A percentile compares a stretch with the other conserved stretches of the same genome.
Evolutionary conservation across 148 eudicot species (phyloP).

Genomic region (Nepenthes gracilis): DNA sequence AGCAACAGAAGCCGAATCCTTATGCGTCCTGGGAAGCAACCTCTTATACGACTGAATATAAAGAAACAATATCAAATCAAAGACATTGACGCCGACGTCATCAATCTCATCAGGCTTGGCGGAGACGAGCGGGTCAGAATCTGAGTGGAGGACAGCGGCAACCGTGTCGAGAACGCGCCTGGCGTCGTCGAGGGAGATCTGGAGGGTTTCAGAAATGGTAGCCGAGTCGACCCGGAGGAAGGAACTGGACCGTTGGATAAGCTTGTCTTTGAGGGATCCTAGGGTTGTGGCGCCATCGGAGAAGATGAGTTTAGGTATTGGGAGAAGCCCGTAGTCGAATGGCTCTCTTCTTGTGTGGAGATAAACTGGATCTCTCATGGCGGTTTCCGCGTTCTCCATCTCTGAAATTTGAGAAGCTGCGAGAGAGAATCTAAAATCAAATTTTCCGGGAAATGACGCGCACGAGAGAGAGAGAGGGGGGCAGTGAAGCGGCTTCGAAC

Average conservation of each 20-base stretch:
- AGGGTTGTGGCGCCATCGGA: constrained; percentile 57
- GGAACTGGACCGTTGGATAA: constrained; percentile 21
- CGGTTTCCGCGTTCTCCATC: not conserved
- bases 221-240: constrained; percentile 27
- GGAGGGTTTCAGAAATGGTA: constrained; percentile 39
- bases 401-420: too few relatives aligned
- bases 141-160: constrained; percentile 38
- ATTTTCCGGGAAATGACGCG: too few relatives aligned
- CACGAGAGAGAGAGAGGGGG: too few relatives aligned
- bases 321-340: constrained; percentile 90
- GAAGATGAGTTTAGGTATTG: constrained; percentile 85
- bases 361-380: constrained; percentile 19
- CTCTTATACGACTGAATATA: constrained; percentile 84
- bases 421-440: too few relatives aligned
- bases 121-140: constrained; percentile 44
- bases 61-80: constrained; percentile 68
- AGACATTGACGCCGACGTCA: constrained; percentile 41
- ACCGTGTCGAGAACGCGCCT: constrained; percentile 62
- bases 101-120: constrained; percentile 40
- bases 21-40: constrained; percentile 69
- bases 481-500: too few relatives aligned
- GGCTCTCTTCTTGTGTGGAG: constrained; percentile 76
- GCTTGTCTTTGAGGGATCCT: constrained; percentile 39
- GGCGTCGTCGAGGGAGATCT: constrained; percentile 51
- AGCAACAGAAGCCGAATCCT: constrained; percentile 80